Evolutionary conservation across 192 early-diverging fungal species (phyloP), one percentile per base, ranked within the genome.

Genomic region (Coemansia asiatica): DNA sequence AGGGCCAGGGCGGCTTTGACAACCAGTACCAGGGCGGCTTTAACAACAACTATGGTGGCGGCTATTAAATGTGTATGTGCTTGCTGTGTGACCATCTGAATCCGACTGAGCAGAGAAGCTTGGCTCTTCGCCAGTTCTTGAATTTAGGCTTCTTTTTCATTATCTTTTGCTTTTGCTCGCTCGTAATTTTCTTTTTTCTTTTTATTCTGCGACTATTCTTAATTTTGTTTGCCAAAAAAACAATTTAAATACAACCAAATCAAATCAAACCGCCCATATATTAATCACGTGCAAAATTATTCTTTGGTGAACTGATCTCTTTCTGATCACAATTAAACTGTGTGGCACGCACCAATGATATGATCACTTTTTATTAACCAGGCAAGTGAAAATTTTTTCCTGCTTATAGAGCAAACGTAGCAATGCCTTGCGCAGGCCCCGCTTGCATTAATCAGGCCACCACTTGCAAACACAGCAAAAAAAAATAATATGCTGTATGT

Each of bases 31-130:
- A 28, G 26, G 31, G 56, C 28, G 56, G 56, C 56, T 57, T 22
- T 28, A 35, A 35, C 56, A 18, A 35, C 36, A 28, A 60, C 57
- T 60, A 60, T 18, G 35, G 12, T n/a, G n/a, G n/a, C n/a, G n/a
- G n/a, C n/a, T n/a, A n/a, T n/a, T n/a, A n/a, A n/a, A n/a, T n/a
- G n/a, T n/a, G n/a, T n/a, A n/a, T n/a, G 22, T 6, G 21, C 15
- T 51, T 44, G 8, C 12, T 44, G 40, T 16, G 40, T 2, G n/a
- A n/a, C n/a, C n/a, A n/a, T n/a, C n/a, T n/a, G n/a, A n/a, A n/a
- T n/a, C n/a, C n/a, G n/a, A n/a, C n/a, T n/a, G n/a, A n/a, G n/a
- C n/a, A n/a, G n/a, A n/a, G n/a, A n/a, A n/a, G n/a, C n/a, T n/a
- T n/a, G n/a, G n/a, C n/a, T n/a, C n/a, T n/a, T n/a, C n/a, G n/a